Conservation (phyloP, 176 grass and related monocot genomes). For the Puya raimondii region DNA sequence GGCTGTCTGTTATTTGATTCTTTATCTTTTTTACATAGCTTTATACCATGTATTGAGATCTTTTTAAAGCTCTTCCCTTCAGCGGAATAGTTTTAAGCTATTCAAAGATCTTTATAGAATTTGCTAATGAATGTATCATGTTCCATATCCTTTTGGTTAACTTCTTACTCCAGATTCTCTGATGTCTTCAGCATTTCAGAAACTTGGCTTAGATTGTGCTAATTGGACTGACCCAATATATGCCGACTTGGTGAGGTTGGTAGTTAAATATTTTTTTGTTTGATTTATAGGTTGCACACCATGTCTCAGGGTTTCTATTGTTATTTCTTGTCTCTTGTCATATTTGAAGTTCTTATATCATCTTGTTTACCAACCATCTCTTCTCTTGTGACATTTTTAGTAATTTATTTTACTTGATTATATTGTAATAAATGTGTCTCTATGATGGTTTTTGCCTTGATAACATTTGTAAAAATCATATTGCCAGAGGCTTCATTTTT, state of each 20-base stretch:
- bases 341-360: neutral
- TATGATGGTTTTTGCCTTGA: neutral
- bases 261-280: slow-evolving; percentile 19
- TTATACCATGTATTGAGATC: neutral
- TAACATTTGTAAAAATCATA: neutral
- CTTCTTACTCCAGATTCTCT: slow-evolving; percentile 6
- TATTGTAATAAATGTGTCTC: neutral
- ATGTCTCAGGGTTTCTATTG: neutral
- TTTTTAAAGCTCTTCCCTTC: neutral
- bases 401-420: slow-evolving; percentile 15
- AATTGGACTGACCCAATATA: slow-evolving; percentile 94
- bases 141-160: neutral
- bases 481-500: neutral
- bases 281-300: neutral
- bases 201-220: slow-evolving; percentile 86
- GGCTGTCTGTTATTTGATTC: neutral
- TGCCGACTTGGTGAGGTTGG: slow-evolving; percentile 66
- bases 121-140: neutral
- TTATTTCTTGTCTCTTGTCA: slow-evolving; percentile 1
- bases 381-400: slow-evolving; percentile 7
- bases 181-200: slow-evolving; percentile 61
- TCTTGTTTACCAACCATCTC: neutral
- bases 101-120: too few relatives aligned
- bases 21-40: neutral
- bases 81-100: too few relatives aligned